These are phyloP conservation scores for Prototheca wickerhamii DNA, from an alignment of 163 green algal species.

Conservation along the genomic window DNA sequence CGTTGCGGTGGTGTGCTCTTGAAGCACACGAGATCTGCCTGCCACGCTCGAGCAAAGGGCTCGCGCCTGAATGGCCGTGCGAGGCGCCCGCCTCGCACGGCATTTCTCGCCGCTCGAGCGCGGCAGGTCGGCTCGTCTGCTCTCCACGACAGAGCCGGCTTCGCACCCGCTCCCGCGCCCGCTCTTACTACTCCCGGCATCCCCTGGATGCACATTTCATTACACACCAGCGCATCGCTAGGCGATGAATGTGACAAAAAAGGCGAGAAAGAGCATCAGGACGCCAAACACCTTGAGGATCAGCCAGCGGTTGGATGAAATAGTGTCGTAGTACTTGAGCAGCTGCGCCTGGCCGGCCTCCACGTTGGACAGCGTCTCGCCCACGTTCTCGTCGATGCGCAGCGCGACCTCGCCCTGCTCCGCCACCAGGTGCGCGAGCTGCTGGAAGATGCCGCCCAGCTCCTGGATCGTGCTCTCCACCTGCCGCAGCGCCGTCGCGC, in stretches of 20 bases:
- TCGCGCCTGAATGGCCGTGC: too few relatives aligned
- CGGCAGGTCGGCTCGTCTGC: too few relatives aligned
- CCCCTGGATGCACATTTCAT: too few relatives aligned
- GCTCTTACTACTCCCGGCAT: too few relatives aligned
- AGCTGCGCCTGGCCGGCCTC: slow-evolving; percentile 87
- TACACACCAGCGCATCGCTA: too few relatives aligned
- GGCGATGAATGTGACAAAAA: slow-evolving; percentile 70
- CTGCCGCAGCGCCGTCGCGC: slow-evolving; percentile 85
- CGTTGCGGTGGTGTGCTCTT: too few relatives aligned
- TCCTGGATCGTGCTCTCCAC: slow-evolving; percentile 95
- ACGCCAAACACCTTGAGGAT: slow-evolving; percentile 84
- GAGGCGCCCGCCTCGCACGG: too few relatives aligned
- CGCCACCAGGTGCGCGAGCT: slow-evolving; percentile 90
- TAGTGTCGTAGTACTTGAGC: slow-evolving; percentile 91
- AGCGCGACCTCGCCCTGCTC: slow-evolving; percentile 91
- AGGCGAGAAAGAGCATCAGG: slow-evolving; percentile 57
- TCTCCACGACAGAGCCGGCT: too few relatives aligned
- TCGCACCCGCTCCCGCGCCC: too few relatives aligned
- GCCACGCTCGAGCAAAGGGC: too few relatives aligned
- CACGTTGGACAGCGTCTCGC: slow-evolving; percentile 92
- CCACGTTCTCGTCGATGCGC: slow-evolving; percentile 96
- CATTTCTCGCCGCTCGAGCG: too few relatives aligned
- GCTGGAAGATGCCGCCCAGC: slow-evolving; percentile 93
- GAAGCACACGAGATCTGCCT: too few relatives aligned
- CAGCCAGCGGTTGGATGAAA: slow-evolving; percentile 90